Evolutionary conservation across 139 green algal genomes (phyloP).

Genomic region (Diplosphaera chodatii): DNA sequence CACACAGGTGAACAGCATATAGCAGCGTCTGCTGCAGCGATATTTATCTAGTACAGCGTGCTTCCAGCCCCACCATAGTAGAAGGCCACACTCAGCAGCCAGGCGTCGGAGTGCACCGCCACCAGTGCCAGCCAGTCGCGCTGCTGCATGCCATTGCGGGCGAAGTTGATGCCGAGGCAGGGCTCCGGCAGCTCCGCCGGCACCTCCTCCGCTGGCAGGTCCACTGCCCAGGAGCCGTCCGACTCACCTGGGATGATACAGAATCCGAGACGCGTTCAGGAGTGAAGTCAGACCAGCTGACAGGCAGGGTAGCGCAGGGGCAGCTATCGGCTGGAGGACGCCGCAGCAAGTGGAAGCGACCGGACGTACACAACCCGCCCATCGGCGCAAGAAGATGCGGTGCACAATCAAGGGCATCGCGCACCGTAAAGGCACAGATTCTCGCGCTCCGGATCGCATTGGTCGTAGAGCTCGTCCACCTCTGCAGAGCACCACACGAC

Average conservation of each 20-base stretch:
- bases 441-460: constrained; percentile 68
- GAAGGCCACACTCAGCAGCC: constrained; percentile 91
- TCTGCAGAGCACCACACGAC: constrained; percentile 2
- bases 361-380: no score
- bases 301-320: no score
- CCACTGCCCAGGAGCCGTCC: constrained; percentile 83
- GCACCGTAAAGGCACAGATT: constrained; percentile 92
- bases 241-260: constrained; percentile 34
- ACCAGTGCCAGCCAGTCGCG: constrained; percentile 96
- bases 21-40: no score
- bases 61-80: constrained; percentile 83
- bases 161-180: constrained; percentile 96
- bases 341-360: no score
- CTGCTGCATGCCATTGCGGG: constrained; percentile 61
- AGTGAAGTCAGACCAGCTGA: no score
- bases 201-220: constrained; percentile 91
- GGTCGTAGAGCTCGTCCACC: constrained; percentile 55
- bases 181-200: constrained; percentile 95
- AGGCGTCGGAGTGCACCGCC: constrained; percentile 93
- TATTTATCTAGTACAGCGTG: no score
- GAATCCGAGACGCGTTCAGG: no score
- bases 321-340: no score
- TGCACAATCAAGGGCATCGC: not conserved
- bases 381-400: not conserved
- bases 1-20: no score